Conservation (phyloP, 1,139 yeast genomes). For the Taiozyma sp. region DNA sequence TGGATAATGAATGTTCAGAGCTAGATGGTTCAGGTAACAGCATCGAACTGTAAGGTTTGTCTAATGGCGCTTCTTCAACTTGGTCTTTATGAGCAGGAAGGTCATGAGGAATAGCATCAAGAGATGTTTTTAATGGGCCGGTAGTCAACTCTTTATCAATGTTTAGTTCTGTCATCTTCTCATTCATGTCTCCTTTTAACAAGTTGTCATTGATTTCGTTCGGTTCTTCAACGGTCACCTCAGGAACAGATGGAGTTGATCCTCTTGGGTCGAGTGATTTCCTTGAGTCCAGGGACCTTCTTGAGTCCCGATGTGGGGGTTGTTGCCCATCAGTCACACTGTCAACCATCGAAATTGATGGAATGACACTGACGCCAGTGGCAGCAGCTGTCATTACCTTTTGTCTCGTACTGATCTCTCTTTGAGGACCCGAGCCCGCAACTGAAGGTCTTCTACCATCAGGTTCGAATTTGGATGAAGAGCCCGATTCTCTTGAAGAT, state of each 20-base stretch:
- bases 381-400: not conserved
- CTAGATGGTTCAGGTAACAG: not conserved
- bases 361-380: not conserved
- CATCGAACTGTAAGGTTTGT: not conserved
- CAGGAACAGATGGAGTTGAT: not conserved
- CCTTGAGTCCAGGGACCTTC: not conserved
- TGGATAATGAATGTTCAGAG: not conserved
- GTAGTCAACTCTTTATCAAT: not conserved
- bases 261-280: conserved; percentile 6
- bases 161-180: conserved; percentile 8
- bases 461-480: not conserved
- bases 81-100: not conserved
- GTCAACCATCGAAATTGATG: not conserved
- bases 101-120: not conserved
- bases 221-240: not conserved
- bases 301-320: not conserved
- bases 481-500: not conserved
- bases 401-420: not conserved
- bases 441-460: not conserved
- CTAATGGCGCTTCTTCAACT: not conserved
- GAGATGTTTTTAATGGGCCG: not conserved
- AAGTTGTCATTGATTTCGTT: not conserved
- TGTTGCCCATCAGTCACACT: not conserved
- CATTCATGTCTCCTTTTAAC: conserved; percentile 7
- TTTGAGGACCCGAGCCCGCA: not conserved